Conservation (phyloP, 139 green algal species). For the Ettlia oleoabundans region DNA sequence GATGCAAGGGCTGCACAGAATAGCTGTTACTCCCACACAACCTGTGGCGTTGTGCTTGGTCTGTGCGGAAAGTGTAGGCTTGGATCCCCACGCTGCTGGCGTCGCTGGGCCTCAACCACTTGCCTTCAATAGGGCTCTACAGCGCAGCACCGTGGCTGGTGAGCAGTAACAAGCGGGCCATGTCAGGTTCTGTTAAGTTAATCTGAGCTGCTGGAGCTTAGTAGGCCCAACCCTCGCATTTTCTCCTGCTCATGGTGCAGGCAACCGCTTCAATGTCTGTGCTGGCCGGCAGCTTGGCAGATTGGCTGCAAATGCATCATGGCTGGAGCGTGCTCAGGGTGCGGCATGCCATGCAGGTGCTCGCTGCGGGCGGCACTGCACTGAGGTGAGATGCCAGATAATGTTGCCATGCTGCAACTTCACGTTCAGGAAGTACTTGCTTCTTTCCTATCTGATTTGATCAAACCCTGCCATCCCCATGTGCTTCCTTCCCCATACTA, state of each 20-base stretch:
- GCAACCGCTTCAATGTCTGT: slow-evolving; percentile 30
- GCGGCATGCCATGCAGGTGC: slow-evolving; percentile 56
- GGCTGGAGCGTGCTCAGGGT: slow-evolving; percentile 44
- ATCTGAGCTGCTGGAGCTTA: not conserved
- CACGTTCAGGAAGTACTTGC: too few relatives aligned
- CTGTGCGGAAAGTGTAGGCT: slow-evolving; percentile 43
- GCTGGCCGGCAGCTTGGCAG: slow-evolving; percentile 38
- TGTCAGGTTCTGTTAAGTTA: too few relatives aligned
- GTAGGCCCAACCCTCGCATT: not conserved
- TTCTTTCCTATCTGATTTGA: too few relatives aligned
- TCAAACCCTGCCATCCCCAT: too few relatives aligned
- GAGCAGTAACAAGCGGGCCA: not conserved
- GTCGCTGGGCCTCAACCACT: slow-evolving; percentile 45
- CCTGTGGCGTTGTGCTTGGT: too few relatives aligned
- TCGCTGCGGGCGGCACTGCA: slow-evolving; percentile 55
- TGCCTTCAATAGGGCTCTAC: slow-evolving; percentile 52
- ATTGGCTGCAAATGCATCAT: slow-evolving; percentile 37
- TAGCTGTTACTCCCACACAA: too few relatives aligned
- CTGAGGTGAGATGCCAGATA: not conserved
- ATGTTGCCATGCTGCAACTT: too few relatives aligned
- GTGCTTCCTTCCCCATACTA: not conserved
- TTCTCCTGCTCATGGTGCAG: slow-evolving; percentile 6
- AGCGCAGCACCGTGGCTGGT: slow-evolving; percentile 70
- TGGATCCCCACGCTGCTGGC: slow-evolving; percentile 70
- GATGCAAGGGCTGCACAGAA: too few relatives aligned